Conservation (phyloP, 805 yeast genomes). For the Lachancea nothofagi region DNA sequence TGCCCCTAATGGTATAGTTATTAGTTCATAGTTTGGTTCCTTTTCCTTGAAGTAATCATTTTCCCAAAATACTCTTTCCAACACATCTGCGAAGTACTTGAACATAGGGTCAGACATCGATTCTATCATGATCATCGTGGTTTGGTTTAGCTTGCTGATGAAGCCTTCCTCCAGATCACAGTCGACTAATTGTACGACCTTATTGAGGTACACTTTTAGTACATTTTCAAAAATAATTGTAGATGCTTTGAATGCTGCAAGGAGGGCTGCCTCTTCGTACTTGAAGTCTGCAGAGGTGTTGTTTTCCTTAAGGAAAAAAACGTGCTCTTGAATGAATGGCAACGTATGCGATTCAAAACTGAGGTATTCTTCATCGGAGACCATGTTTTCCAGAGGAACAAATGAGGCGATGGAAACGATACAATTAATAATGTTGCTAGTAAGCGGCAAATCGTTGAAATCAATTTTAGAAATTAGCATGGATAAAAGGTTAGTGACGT, state of each 20-base stretch:
- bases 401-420: slow-evolving; percentile 66
- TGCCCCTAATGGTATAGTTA: slow-evolving; percentile 68
- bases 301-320: slow-evolving; percentile 42
- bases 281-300: slow-evolving; percentile 29
- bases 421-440: slow-evolving; percentile 60
- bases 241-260: slow-evolving; percentile 62
- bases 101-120: slow-evolving; percentile 56
- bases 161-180: slow-evolving; percentile 36
- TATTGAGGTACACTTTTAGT: slow-evolving; percentile 48
- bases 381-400: slow-evolving; percentile 64
- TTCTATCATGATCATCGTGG: slow-evolving; percentile 48
- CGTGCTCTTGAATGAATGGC: slow-evolving; percentile 62
- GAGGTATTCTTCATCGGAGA: slow-evolving; percentile 35
- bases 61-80: slow-evolving; percentile 39
- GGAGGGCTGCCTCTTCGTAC: slow-evolving; percentile 42
- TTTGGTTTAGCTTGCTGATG: slow-evolving; percentile 37
- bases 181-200: slow-evolving; percentile 60
- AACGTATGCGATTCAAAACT: slow-evolving; percentile 37
- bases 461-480: slow-evolving; percentile 78
- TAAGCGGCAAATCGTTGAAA: slow-evolving; percentile 74
- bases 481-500: slow-evolving; percentile 66
- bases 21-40: slow-evolving; percentile 54
- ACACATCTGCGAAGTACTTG: slow-evolving; percentile 36
- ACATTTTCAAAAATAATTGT: slow-evolving; percentile 64
- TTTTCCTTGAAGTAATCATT: slow-evolving; percentile 53